Conservation (phyloP, 1,284 basidiomycete species). For the Puccinia coronata region DNA sequence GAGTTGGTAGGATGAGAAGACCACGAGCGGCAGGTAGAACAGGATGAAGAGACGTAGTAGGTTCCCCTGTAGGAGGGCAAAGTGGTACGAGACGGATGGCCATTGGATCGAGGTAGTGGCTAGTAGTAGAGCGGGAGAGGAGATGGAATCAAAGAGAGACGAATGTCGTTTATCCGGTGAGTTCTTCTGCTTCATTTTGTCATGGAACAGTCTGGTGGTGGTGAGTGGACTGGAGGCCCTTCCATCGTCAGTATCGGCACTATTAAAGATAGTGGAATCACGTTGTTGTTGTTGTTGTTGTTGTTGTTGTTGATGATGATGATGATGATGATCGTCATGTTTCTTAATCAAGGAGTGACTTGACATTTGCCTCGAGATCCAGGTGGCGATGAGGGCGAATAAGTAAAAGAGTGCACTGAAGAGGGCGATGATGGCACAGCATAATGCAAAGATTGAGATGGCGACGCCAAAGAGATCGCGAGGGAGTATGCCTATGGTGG, state of each 20-base stretch:
- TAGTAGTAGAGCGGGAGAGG: no score
- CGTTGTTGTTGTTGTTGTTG: no score
- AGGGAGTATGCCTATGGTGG: constrained; percentile 9
- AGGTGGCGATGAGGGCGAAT: constrained; percentile 1
- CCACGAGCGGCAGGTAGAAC: constrained; percentile 32
- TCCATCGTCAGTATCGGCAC: constrained; percentile 1
- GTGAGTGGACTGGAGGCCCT: background rate
- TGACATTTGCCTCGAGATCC: no score
- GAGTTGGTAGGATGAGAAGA: constrained; percentile 35
- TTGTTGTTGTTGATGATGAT: no score
- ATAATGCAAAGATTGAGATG: constrained; percentile 17
- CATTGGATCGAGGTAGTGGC: background rate
- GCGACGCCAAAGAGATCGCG: constrained; percentile 12
- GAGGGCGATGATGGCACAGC: background rate
- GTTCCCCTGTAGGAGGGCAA: constrained; percentile 41
- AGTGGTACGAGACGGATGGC: constrained; percentile 17
- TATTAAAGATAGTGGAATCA: no score
- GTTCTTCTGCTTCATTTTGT: background rate
- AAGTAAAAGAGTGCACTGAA: constrained; percentile 19
- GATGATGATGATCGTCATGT: no score
- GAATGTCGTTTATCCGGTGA: background rate
- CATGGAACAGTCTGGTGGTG: background rate
- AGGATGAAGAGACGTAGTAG: constrained; percentile 34
- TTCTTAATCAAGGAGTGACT: no score
- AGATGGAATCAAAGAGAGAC: background rate